Evolutionary conservation across 2,329 filamentous ascomycete species (phyloP), one percentile per base, ranked within the genome.

Genomic region (Penicillium decumbens): DNA sequence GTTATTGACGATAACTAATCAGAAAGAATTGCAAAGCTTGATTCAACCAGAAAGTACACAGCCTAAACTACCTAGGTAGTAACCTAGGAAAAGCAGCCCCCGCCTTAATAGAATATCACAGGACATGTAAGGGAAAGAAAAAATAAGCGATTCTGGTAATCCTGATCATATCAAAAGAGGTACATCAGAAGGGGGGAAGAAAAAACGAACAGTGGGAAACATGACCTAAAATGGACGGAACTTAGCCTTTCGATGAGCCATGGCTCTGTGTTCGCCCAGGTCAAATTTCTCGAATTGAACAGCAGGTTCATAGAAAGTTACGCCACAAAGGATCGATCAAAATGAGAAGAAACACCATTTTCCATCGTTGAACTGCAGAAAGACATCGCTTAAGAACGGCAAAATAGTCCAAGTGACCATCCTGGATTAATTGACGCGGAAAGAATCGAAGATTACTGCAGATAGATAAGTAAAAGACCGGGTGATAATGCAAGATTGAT

Each of bases 371-470:
- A 45, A 40, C 33, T 20, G 33, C 32, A 41, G 33, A 47, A 56
- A 56, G 20, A 50, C 28, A 50, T 52, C 59, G 58, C 59, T 61
- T 10, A 61, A 61, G 38, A 60, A 61, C 59, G 43, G 45, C 50
- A 54, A 43, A 49, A 54, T 20, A 51, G 45, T 33, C 46, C 43
- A 50, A 35, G 47, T 42, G 35, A 51, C 46, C 35, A 43, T n/a
- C 32, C 41, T 40, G 24, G 13, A 43, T 59, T 62, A 70, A 47
- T 67, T 67, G 44, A 70, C 60, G 43, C 67, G 66, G 65, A 70
- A 70, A 8, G 66, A 63, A 53, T 70, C 67, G 44, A 69, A 65
- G 45, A 69, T 69, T 13, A 68, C 66, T 69, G 32, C 9, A 24
- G 18, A 5, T 23, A 12, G 25, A 46, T 57, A 42, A 60, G 51